These are phyloP conservation scores for Aspergillus nanangensis DNA, from an alignment of 495 filamentous ascomycete species.

Conservation along the genomic window DNA sequence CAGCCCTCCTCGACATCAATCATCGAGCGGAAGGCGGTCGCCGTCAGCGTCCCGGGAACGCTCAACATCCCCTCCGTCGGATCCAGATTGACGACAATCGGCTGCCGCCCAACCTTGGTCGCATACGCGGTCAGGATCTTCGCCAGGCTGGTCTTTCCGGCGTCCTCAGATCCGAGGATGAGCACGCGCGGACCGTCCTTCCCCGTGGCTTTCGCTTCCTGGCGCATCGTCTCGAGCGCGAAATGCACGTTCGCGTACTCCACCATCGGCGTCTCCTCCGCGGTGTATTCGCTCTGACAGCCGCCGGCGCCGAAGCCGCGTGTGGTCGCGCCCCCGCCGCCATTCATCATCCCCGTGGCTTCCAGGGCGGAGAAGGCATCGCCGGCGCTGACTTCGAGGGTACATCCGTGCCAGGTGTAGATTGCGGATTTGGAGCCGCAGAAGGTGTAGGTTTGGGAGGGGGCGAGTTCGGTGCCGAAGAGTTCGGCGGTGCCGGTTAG, in stretches of 20 bases:
- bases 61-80: constrained; percentile 80
- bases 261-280: constrained; percentile 81
- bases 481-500: constrained; percentile 83
- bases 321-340: constrained; percentile 3
- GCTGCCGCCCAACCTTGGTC: constrained; percentile 68
- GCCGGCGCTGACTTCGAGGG: constrained; percentile 64
- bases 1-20: constrained; percentile 90
- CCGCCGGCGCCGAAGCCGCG: constrained; percentile 42
- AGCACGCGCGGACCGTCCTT: constrained; percentile 74
- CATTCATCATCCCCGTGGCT: constrained; percentile 12
- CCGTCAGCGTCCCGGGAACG: constrained; percentile 80
- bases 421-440: constrained; percentile 79
- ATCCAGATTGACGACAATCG: constrained; percentile 82
- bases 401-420: constrained; percentile 87
- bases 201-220: constrained; percentile 42
- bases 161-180: constrained; percentile 74
- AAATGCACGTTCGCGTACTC: constrained; percentile 85
- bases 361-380: constrained; percentile 42
- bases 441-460: constrained; percentile 77
- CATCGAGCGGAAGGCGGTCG: constrained; percentile 75
- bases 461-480: constrained; percentile 91
- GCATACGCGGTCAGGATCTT: constrained; percentile 82
- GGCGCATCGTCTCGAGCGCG: constrained; percentile 65
- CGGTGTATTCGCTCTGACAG: constrained; percentile 66
- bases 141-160: constrained; percentile 80